Evolutionary conservation across 2,329 filamentous ascomycete species (phyloP), one percentile per base, ranked within the genome.

Genomic region (Xylaria sp.): DNA sequence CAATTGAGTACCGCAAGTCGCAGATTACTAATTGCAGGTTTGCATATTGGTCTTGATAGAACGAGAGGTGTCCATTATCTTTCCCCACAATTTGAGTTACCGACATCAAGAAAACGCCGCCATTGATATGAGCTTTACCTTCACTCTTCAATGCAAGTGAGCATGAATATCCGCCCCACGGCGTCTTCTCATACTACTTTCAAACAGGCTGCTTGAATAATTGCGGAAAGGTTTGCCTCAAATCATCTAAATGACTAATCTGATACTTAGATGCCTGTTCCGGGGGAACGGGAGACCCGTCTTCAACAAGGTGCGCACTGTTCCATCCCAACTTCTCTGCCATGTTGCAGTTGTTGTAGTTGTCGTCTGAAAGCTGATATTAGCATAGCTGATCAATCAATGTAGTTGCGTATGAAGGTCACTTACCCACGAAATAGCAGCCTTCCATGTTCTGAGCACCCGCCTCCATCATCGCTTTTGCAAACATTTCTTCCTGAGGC

Each of bases 391-490:
- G 6, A 11, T 31, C 14, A 19, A 9, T 19, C 28, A 15, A 11
- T 23, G 6, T 14, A 50, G 1, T 4, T 9, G 4, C 17, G n/a
- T n/a, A 9, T 45, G 2, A 6, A 11, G 28, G 2, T 28, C 25
- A 42, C 63, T 59, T 55, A 60, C 63, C 59, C 42, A 65, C 63
- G 12, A 65, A 63, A 45, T 63, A 65, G 46, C 60, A 63, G 17
- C 63, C 55, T 11, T 63, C 55, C 59, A 63, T 63, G 17, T 57
- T 37, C 17, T 65, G 59, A 23, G 56, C 51, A 6, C 63, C 63
- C 14, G 60, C 63, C 11, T 65, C 63, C 55, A 56, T 59, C 60
- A 65, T 65, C 1, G 60, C 63, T 23, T 65, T 65, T 3, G 52
- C 56, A 21, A 57, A 60, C 63, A 60, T 60, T n/a, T 65, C 60